Evolutionary conservation across 2,329 filamentous ascomycete species (phyloP).

Genomic region (Uncinocarpus reesii): DNA sequence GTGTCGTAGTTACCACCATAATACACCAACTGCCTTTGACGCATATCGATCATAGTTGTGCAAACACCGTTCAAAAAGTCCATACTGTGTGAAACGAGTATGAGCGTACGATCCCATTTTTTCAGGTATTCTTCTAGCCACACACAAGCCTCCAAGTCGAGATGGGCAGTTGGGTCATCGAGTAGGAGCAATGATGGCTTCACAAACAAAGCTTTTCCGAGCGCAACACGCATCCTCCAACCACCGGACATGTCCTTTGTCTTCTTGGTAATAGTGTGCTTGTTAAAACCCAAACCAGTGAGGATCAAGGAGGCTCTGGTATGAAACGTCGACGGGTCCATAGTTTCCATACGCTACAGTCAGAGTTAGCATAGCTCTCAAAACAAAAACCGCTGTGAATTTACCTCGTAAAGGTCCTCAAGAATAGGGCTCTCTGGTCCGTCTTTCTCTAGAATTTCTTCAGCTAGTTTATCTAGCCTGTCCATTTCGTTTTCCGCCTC

Average conservation of each 20-base stretch:
- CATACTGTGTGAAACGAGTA: conserved; percentile 94
- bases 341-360: conserved; percentile 93
- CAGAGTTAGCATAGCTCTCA: conserved; percentile 14
- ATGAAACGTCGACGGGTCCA: conserved; percentile 96
- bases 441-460: conserved; percentile 81
- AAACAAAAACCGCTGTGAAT: conserved; percentile 23
- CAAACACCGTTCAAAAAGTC: conserved; percentile 99
- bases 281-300: conserved; percentile 99
- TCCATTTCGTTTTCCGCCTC: conserved; percentile 92
- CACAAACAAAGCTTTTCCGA: conserved; percentile 96
- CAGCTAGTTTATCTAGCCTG: conserved; percentile 75
- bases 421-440: conserved; percentile 84
- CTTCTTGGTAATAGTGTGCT: conserved; percentile 94
- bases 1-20: conserved; percentile 99
- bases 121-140: conserved; percentile 99
- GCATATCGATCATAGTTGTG: conserved; percentile 98
- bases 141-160: conserved; percentile 98
- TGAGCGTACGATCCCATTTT: conserved; percentile 96
- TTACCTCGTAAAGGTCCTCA: conserved; percentile 90
- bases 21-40: conserved; percentile 77
- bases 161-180: conserved; percentile 96
- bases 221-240: conserved; percentile 98
- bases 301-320: conserved; percentile 93
- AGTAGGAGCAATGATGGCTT: conserved; percentile 92
- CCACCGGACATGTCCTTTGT: conserved; percentile 99